Evolutionary conservation across 208 protist species (phyloP).

Genomic region (Entamoeba nuttalli): DNA sequence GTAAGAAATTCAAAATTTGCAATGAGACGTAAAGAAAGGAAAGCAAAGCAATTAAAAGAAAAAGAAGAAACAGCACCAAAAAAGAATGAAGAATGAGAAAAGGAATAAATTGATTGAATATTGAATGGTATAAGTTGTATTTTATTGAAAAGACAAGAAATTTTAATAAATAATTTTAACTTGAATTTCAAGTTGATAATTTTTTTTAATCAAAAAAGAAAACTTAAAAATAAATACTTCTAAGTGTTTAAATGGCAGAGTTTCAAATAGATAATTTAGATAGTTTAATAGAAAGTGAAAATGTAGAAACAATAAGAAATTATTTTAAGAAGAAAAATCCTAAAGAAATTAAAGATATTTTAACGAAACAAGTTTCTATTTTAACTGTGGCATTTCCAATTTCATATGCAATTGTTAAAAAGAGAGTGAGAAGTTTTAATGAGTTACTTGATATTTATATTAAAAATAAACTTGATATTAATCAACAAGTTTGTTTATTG

Average conservation of each 20-base stretch:
- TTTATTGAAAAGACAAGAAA: too few relatives aligned
- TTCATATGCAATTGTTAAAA: background rate
- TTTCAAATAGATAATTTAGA: background rate
- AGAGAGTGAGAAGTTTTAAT: background rate
- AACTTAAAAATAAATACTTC: background rate
- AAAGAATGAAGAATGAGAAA: too few relatives aligned
- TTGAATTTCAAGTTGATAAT: background rate
- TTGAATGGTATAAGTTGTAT: too few relatives aligned
- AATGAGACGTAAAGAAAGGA: too few relatives aligned
- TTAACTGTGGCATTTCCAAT: background rate
- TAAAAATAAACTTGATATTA: background rate
- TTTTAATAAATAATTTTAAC: too few relatives aligned
- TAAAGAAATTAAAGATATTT: background rate
- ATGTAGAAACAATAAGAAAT: background rate
- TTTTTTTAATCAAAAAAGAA: background rate
- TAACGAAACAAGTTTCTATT: background rate
- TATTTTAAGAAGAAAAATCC: background rate
- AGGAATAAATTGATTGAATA: too few relatives aligned
- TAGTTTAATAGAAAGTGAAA: background rate
- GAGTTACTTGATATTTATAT: background rate
- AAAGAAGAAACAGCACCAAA: too few relatives aligned
- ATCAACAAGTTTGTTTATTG: background rate
- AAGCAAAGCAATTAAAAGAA: too few relatives aligned
- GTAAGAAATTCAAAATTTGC: too few relatives aligned
- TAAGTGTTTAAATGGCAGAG: background rate